Evolutionary conservation across 805 yeast species (phyloP), one percentile per base, ranked within the genome.

Genomic region (Ogataea zsoltii): DNA sequence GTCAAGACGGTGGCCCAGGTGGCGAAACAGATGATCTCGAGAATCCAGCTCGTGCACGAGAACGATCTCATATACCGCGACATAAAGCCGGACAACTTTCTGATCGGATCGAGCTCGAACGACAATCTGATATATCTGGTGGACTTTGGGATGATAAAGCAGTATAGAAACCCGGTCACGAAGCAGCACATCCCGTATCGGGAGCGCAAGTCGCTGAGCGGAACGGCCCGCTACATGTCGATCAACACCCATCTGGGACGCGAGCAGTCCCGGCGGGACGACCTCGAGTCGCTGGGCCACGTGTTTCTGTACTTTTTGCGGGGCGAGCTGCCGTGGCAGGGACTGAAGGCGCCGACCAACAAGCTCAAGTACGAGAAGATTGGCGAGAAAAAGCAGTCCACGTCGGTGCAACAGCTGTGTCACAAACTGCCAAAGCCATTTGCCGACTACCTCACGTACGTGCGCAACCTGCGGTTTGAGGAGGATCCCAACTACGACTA

Each of bases 271-370:
- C 76, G 95, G 68, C 70, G 95, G 65, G 95, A 86, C 62, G 95
- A 86, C 65, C 73, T 86, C 58, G 95, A 86, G 67, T 80, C 87
- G 7, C 68, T 86, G 56, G 94, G 92, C 14, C 94, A 86, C 67
- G 94, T 86, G 0, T 86, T 86, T 60, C 79, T 86, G 61, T 86
- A 86, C 65, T 86, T 86, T 58, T 65, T 85, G 45, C 76, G 87
- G 60, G 94, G 95, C 23, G 84, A 82, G 51, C 73, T 86, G 61
- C 95, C 95, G 37, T 86, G 95, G 95, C 95, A 86, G 68, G 95
- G 95, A n/a, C 69, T 86, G 49, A 86, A 85, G 66, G 94, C 92
- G 1, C 89, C 89, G 48, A 85, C 88, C n/a, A 86, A 86, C 63
- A 86, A 87, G 63, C 77, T 81, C 53, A 86, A 86, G 63, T 86